These are phyloP conservation scores for Leersia perrieri DNA, from an alignment of 176 grass and related monocot genomes.

Conservation along the genomic window DNA sequence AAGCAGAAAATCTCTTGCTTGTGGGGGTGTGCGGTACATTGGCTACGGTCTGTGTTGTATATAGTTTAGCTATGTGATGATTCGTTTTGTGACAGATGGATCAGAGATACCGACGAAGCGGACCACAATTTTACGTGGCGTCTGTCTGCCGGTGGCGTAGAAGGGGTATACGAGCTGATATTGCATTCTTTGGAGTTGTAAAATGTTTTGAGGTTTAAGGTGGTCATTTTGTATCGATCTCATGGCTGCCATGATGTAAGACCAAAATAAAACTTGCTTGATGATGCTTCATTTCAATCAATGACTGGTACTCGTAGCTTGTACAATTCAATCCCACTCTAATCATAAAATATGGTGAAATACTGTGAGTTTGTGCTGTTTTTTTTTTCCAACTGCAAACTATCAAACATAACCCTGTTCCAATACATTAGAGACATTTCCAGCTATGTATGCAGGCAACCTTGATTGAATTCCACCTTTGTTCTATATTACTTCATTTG, in stretches of 20 bases:
- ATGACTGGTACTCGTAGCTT: background rate
- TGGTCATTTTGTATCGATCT: slow-evolving; percentile 43
- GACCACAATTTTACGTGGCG: slow-evolving; percentile 58
- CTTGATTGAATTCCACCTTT: too few species aligned
- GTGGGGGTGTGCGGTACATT: slow-evolving; percentile 34
- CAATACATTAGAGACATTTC: too few species aligned
- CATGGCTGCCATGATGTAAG: slow-evolving; percentile 39
- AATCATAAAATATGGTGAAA: background rate
- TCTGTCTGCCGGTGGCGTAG: slow-evolving; percentile 49
- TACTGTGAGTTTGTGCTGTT: background rate
- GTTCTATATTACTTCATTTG: too few species aligned
- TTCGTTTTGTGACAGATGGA: slow-evolving; percentile 19
- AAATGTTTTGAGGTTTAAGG: slow-evolving; percentile 3
- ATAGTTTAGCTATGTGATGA: slow-evolving; percentile 47
- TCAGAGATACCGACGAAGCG: slow-evolving; percentile 43
- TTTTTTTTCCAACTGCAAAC: background rate
- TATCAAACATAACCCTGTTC: background rate
- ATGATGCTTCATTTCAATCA: background rate
- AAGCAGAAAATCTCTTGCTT: too few species aligned
- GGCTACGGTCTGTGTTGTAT: slow-evolving; percentile 22
- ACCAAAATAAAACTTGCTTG: slow-evolving; percentile 31
- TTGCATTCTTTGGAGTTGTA: slow-evolving; percentile 43
- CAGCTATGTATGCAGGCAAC: too few species aligned
- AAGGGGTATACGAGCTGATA: slow-evolving; percentile 12
- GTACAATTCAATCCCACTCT: background rate